Evolutionary conservation across 768 basidiomycete genomes (phyloP).

Genomic region (Rhodocollybia butyracea): DNA sequence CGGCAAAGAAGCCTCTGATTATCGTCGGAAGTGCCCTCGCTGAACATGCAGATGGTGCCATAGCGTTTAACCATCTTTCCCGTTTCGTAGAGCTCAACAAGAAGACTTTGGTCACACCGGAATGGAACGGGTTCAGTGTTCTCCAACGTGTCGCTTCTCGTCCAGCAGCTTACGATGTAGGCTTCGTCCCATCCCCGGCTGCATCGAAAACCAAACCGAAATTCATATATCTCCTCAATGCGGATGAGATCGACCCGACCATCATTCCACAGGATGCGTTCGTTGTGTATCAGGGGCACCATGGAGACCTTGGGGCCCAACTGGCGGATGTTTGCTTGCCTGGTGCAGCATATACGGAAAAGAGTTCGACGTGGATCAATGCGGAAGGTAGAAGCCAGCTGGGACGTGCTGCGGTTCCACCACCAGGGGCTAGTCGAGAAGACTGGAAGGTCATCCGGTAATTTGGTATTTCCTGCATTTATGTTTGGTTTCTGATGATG

Average conservation of each 20-base stretch:
- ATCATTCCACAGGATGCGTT: conserved; percentile 90
- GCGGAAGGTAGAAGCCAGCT: conserved; percentile 93
- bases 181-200: conserved; percentile 83
- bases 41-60: conserved; percentile 83
- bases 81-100: conserved; percentile 81
- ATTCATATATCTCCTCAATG: conserved; percentile 95
- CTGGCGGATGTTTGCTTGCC: conserved; percentile 97
- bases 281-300: conserved; percentile 98
- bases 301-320: conserved; percentile 95
- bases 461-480: conserved; percentile 13
- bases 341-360: conserved; percentile 91
- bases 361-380: conserved; percentile 89
- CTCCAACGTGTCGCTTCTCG: conserved; percentile 93
- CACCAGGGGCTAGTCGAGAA: conserved; percentile 93
- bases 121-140: conserved; percentile 95
- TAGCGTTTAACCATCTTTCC: conserved; percentile 71
- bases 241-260: conserved; percentile 88
- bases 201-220: conserved; percentile 79
- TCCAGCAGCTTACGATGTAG: conserved; percentile 91
- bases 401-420: conserved; percentile 86
- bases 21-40: conserved; percentile 85
- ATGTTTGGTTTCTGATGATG: background rate
- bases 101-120: conserved; percentile 69
- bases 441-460: conserved; percentile 97
- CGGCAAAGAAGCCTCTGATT: conserved; percentile 88